Base-by-base conservation (phyloP, 129 eudicot genomes). In the carrot (Daucus carota) region DNA sequence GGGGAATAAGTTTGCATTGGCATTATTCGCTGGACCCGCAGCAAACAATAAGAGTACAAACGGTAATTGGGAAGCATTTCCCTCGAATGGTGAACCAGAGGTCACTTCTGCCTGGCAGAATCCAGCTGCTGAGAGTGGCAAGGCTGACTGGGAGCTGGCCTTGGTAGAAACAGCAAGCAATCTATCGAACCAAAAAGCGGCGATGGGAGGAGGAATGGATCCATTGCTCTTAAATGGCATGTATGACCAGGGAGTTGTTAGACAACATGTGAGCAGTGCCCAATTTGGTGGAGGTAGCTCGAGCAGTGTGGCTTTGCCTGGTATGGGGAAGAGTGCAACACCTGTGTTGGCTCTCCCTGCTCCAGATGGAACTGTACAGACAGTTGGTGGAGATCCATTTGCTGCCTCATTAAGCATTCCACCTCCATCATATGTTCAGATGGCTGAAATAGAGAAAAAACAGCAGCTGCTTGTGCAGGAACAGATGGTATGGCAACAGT, bases 61-160 rank as follows among this genome's bases (percentile, higher is more conserved):
- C 46, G 90, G 85, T 17, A 86, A 86, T 14, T 91, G 92, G 97
- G 92, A 89, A 44, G 85, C 90, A 0, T 92, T 92, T 66, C 83
- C 85, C 10, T 74, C 92, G 24, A 78, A 80, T 62, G 88, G 93
- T 2, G 85, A 80, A n/a, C 38, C 87, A 5, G 90, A 85, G 66
- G 90, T 92, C 8, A 89, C 89, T 18, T 92, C 97, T 4, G 97
- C 97, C 2, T 92, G 97, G 97, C 90, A 92, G 81, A 89, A 79
- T 69, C 97, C 97, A 14, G 97, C 97, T 1, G 97, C 92, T 0
- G 95, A 89, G 34, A 43, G 78, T 13, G 96, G 96, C 33, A 89
- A 92, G 72, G 97, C 97, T 9, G 97, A 92, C 75, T 92, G 97
- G 97, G 97, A 92, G 75, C 73, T 92, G 42, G 97, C 96, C 5